phyloP scores from a whole-genome alignment of 805 yeast species.

The Yarrowia yakushimensis region DNA sequence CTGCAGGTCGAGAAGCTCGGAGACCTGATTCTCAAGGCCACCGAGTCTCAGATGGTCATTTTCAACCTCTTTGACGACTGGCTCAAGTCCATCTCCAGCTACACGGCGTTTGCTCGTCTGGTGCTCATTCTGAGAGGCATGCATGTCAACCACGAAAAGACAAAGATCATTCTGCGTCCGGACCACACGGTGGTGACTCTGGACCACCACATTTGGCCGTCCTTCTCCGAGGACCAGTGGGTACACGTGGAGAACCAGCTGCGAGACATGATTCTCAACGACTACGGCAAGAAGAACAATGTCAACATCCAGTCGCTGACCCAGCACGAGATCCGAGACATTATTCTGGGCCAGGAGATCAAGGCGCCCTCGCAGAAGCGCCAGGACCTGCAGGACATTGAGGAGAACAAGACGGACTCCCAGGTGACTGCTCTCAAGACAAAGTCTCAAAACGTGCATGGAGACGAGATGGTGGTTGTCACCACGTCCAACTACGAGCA shows the following conservation, averaged over 20 bases:
- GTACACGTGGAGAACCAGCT: conserved; percentile 79
- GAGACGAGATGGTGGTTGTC: conserved; percentile 92
- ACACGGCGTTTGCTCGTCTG: conserved; percentile 90
- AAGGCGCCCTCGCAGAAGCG: conserved; percentile 84
- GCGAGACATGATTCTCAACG: conserved; percentile 80
- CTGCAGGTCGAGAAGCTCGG: conserved; percentile 75
- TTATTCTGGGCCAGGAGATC: conserved; percentile 91
- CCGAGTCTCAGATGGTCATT: conserved; percentile 88
- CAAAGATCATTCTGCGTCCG: conserved; percentile 72
- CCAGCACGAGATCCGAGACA: conserved; percentile 88
- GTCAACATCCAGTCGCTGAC: conserved; percentile 85
- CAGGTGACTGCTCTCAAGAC: conserved; percentile 76
- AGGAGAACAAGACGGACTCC: conserved; percentile 42
- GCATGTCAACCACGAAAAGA: conserved; percentile 69
- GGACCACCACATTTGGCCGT: conserved; percentile 91
- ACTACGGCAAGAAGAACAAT: conserved; percentile 79
- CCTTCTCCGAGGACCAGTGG: conserved; percentile 88
- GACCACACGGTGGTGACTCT: conserved; percentile 66
- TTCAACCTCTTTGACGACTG: conserved; percentile 94
- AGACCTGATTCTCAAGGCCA: conserved; percentile 76
- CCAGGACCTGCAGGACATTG: conserved; percentile 75
- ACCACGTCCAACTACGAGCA: conserved; percentile 89
- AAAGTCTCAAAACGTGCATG: conserved; percentile 84
- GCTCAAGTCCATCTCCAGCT: conserved; percentile 76
- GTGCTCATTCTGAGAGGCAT: conserved; percentile 79